Evolutionary conservation across 2,329 filamentous ascomycete genomes (phyloP).

Genomic region (Mycocentrospora acerina): DNA sequence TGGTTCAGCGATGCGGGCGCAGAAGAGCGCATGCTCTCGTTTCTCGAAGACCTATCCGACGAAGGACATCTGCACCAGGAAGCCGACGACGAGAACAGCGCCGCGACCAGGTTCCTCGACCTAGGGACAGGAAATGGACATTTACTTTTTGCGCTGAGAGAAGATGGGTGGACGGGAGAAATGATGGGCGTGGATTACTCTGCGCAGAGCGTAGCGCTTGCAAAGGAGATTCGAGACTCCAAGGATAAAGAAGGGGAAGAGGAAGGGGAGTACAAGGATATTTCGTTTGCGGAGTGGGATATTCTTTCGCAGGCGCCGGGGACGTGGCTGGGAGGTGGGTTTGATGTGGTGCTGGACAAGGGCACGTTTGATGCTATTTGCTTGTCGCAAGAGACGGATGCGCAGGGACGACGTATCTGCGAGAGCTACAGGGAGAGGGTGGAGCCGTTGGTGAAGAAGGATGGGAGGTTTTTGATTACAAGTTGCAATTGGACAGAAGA

Average conservation of each 20-base stretch:
- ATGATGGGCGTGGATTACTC: conserved; percentile 93
- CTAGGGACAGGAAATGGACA: conserved; percentile 94
- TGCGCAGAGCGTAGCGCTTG: conserved; percentile 70
- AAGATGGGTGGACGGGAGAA: conserved; percentile 65
- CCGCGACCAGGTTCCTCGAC: conserved; percentile 67
- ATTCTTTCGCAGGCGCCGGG: conserved; percentile 46
- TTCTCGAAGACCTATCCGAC: conserved; percentile 56
- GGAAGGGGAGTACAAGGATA: conserved; percentile 27
- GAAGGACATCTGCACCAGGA: conserved; percentile 48
- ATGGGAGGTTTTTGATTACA: conserved; percentile 79
- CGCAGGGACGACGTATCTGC: conserved; percentile 61
- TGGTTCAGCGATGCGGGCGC: conserved; percentile 97
- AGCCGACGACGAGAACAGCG: conserved; percentile 21
- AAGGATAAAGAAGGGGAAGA: conserved; percentile 9
- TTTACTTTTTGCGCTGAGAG: conserved; percentile 78
- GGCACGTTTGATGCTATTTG: conserved; percentile 96
- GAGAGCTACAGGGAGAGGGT: conserved; percentile 75
- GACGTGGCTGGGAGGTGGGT: conserved; percentile 66
- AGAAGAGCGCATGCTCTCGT: conserved; percentile 74
- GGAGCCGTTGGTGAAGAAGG: conserved; percentile 65
- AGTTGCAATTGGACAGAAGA: conserved; percentile 98
- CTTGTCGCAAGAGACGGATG: conserved; percentile 61
- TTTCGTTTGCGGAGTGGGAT: conserved; percentile 57
- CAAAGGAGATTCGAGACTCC: conserved; percentile 58
- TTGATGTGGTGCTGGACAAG: conserved; percentile 95